These are phyloP conservation scores for Paecilomyces fulvus DNA, from an alignment of 2,329 filamentous ascomycete genomes.

Conservation along the genomic window DNA sequence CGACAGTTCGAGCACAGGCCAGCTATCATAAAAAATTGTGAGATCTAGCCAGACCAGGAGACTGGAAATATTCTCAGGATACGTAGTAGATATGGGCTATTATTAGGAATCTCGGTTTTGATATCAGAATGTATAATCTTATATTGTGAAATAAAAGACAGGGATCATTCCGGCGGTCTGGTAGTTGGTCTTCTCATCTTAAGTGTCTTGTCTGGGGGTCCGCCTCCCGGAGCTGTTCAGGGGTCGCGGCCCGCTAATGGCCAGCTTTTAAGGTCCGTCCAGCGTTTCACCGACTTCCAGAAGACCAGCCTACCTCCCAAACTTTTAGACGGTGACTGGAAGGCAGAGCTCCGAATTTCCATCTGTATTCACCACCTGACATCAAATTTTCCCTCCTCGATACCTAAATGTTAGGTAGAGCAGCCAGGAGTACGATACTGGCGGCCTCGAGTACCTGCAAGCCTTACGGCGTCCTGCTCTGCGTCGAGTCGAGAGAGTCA, in stretches of 20 bases:
- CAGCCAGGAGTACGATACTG: conserved; percentile 1
- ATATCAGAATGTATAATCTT: background rate
- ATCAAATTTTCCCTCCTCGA: background rate
- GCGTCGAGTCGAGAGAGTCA: conserved; percentile 5
- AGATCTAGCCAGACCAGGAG: background rate
- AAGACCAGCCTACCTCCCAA: background rate
- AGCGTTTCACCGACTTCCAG: conserved; percentile 8
- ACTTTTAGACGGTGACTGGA: background rate
- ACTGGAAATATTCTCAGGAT: background rate
- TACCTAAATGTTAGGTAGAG: conserved; percentile 1
- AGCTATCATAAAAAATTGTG: background rate
- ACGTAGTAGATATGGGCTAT: background rate
- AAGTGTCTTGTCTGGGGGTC: conserved; percentile 8
- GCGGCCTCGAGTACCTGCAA: conserved; percentile 8
- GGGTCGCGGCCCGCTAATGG: conserved; percentile 23
- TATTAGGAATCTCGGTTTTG: background rate
- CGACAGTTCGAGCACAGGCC: background rate
- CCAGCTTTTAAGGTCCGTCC: conserved; percentile 19
- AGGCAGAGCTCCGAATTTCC: background rate
- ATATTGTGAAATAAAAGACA: background rate
- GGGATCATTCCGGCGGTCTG: background rate
- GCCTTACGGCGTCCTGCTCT: conserved; percentile 9
- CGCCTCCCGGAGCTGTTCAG: conserved; percentile 17
- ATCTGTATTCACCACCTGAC: background rate
- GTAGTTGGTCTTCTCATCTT: background rate